phyloP scores from a whole-genome alignment of 2,329 filamentous ascomycete species.

The Emericellopsis cladophorae region DNA sequence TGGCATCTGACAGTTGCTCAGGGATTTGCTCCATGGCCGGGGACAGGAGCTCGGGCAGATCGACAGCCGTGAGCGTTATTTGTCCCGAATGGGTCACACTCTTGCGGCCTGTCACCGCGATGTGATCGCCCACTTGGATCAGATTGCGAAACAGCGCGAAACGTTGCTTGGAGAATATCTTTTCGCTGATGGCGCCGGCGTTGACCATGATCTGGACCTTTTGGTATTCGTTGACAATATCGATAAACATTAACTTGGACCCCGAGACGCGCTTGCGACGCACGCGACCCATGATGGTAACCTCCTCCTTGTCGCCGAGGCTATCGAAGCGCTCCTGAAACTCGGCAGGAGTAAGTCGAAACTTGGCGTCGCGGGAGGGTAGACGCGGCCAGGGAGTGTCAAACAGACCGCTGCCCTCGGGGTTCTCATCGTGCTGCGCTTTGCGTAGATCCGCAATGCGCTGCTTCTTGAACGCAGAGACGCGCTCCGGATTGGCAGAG shows the following conservation, averaged over 20 bases:
- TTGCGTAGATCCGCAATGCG: conserved; percentile 4
- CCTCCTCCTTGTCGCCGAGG: conserved; percentile 11
- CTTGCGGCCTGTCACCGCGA: conserved; percentile 60
- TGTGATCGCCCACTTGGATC: conserved; percentile 70
- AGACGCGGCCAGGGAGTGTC: too few relatives aligned
- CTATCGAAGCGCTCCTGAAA: conserved; percentile 18
- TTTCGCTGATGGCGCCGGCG: conserved; percentile 5
- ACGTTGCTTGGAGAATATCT: conserved; percentile 9
- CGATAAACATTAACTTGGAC: conserved; percentile 73
- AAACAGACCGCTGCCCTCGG: too few relatives aligned
- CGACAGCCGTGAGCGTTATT: conserved; percentile 56
- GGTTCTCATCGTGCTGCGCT: not conserved
- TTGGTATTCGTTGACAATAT: conserved; percentile 61
- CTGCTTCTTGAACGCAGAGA: conserved; percentile 2
- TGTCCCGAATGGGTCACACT: conserved; percentile 61
- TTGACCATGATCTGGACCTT: conserved; percentile 69
- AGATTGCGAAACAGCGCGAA: conserved; percentile 53
- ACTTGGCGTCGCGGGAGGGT: too few relatives aligned
- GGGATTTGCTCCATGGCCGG: conserved; percentile 75
- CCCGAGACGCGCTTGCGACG: conserved; percentile 58
- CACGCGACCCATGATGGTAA: conserved; percentile 49
- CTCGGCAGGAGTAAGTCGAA: conserved; percentile 13
- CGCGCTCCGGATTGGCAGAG: not conserved
- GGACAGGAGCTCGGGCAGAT: conserved; percentile 59
- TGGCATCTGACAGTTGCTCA: conserved; percentile 52